Base-by-base conservation (phyloP, 139 green algal species). In the Volvox africanus region DNA sequence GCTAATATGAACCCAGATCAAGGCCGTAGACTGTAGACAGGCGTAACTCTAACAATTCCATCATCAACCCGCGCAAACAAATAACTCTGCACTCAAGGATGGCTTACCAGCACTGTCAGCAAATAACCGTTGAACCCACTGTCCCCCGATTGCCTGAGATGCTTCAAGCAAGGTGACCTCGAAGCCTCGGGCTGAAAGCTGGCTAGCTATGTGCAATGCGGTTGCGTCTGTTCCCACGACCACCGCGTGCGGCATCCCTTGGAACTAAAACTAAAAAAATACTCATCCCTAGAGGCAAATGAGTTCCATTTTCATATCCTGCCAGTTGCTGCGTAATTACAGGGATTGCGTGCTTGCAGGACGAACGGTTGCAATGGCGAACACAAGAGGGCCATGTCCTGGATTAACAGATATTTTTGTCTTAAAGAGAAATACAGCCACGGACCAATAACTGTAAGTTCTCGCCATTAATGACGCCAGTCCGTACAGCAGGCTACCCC, bases 141-240 rank as follows among this genome's bases (percentile, higher is more conserved):
- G 61, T 5, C 82, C 82, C 5, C 82, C 82, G 24, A 88, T 88
- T 3, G 33, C 33, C 33, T 88, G 82, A 17, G 82, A 37, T 26
- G 82, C 82, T 65, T 88, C 82, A 33, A 88, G 82, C 14, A 88
- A 24, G 17, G 62, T 65, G 21, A 88, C 82, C 35, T 88, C 24
- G 61, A 88, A 88, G 82, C 61, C 82, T 6, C 62, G 62, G 13
- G 82, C 35, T 35, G 65, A 30, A 62, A 88, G 82, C 12, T 79
- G 82, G 14, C 82, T 32, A 24, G 30, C 82, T 5, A 88, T 30
- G 62, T 88, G 82, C 18, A 88, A 35, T 67, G 82, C 82, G 33
- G 82, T 79, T 67, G 82, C 82, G 32, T 88, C 82, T 35, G 82
- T 79, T 19, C 82, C 82, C 44, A 88, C 82, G 11, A 88, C 62